phyloP scores from a whole-genome alignment of 2,329 filamentous ascomycete species.

The Fusarium nematophilum region DNA sequence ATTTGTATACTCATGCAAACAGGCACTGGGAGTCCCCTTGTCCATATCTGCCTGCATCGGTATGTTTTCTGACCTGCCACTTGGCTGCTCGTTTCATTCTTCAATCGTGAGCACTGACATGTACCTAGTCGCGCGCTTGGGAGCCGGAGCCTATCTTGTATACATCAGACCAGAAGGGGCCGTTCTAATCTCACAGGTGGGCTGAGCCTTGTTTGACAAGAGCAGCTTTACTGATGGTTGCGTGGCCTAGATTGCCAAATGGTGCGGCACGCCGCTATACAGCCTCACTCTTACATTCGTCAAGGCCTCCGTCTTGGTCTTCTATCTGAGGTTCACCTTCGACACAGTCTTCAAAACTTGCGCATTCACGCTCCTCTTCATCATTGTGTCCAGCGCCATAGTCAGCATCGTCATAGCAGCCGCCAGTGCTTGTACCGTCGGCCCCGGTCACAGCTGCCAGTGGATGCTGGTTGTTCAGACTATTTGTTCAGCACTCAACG shows the following conservation, averaged over 20 bases:
- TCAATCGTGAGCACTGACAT: no score
- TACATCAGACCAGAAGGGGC: no score
- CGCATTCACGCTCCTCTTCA: neutral
- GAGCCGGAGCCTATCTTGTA: no score
- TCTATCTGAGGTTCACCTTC: conserved; percentile 35
- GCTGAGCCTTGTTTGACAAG: no score
- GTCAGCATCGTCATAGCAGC: neutral
- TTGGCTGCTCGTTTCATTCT: no score
- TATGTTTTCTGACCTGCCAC: no score
- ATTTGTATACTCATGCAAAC: no score
- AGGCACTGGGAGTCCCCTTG: no score
- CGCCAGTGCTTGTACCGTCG: neutral
- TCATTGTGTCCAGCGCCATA: conserved; percentile 3
- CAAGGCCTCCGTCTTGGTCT: conserved; percentile 35
- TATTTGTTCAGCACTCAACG: neutral
- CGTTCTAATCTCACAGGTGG: no score
- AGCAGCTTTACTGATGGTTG: no score
- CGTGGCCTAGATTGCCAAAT: conserved; percentile 4
- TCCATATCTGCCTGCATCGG: no score
- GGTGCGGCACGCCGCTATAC: conserved; percentile 11
- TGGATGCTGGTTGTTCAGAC: neutral
- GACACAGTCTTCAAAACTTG: neutral
- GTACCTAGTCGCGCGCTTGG: no score
- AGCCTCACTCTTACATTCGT: conserved; percentile 33
- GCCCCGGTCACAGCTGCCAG: neutral